A percentile compares a stretch with the other conserved stretches of the same genome.
Conservation (phyloP, 148 eudicot genomes). For the Hydrangea macrophylla region DNA sequence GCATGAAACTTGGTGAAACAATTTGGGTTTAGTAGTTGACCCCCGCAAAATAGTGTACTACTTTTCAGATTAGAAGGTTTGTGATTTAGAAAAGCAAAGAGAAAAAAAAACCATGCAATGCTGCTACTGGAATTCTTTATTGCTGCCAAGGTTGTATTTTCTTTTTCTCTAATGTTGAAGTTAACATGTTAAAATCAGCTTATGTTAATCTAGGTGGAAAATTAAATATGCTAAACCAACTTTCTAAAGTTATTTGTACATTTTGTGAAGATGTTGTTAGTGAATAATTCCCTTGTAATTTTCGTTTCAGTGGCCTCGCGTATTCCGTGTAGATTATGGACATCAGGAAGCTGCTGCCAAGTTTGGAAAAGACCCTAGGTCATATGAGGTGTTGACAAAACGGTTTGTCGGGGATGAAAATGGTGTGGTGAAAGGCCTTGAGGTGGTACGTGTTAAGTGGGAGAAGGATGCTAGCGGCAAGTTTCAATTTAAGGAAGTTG, state of each 20-base stretch:
- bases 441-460: constrained; percentile 76
- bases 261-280: neutral
- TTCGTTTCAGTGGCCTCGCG: constrained; percentile 83
- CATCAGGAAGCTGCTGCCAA: constrained; percentile 92
- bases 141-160: no score
- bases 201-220: no score
- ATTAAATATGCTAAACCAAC: no score
- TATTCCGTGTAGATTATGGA: constrained; percentile 97
- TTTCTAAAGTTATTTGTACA: no score
- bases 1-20: neutral
- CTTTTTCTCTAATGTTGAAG: no score
- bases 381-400: constrained; percentile 90
- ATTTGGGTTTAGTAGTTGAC: neutral
- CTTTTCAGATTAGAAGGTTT: no score
- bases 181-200: no score
- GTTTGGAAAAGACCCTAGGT: constrained; percentile 94
- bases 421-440: constrained; percentile 80
- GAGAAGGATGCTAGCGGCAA: constrained; percentile 88
- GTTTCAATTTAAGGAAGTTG: constrained; percentile 84
- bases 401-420: constrained; percentile 86
- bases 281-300: neutral
- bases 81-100: no score
- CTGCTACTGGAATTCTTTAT: no score
- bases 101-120: no score
- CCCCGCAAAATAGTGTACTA: no score